phyloP scores from a whole-genome alignment of 2,329 filamentous ascomycete species.

The Alternaria angustiovoidea region DNA sequence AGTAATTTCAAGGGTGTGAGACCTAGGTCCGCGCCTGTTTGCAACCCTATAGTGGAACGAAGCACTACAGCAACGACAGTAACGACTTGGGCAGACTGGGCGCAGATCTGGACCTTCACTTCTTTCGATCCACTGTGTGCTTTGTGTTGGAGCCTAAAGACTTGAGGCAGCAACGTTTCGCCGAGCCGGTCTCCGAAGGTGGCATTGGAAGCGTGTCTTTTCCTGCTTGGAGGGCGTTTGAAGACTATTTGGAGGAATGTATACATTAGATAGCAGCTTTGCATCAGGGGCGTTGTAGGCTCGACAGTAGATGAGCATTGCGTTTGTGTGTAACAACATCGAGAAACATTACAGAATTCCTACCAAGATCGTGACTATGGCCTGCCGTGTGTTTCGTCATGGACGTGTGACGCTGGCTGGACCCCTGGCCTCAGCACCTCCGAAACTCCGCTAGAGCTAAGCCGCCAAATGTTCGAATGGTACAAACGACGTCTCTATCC shows the following conservation, averaged over 20 bases:
- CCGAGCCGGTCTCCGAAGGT: slow-evolving; percentile 27
- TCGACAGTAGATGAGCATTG: slow-evolving; percentile 24
- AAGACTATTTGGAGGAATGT: slow-evolving; percentile 27
- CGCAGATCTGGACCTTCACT: slow-evolving; percentile 8
- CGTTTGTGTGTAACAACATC: slow-evolving; percentile 25
- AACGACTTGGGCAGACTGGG: slow-evolving; percentile 22
- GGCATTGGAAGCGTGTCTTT: slow-evolving; percentile 14
- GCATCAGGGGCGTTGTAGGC: slow-evolving; percentile 42
- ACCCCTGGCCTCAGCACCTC: slow-evolving; percentile 19
- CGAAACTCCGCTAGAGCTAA: slow-evolving; percentile 24
- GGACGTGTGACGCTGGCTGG: slow-evolving; percentile 8
- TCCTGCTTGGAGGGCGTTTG: slow-evolving; percentile 29
- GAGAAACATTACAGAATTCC: slow-evolving; percentile 6
- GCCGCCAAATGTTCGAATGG: slow-evolving; percentile 16
- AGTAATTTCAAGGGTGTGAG: slow-evolving; percentile 2
- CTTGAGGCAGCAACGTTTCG: neutral
- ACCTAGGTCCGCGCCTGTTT: neutral
- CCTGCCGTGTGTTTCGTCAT: neutral
- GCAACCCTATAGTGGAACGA: neutral
- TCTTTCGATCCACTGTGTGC: slow-evolving; percentile 11
- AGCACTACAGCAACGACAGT: slow-evolving; percentile 24
- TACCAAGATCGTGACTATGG: neutral
- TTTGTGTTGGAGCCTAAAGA: neutral
- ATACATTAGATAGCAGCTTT: slow-evolving; percentile 44
- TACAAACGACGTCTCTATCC: neutral